Evolutionary conservation across 1,139 yeast genomes (phyloP).

Genomic region (Geotrichum candidum): DNA sequence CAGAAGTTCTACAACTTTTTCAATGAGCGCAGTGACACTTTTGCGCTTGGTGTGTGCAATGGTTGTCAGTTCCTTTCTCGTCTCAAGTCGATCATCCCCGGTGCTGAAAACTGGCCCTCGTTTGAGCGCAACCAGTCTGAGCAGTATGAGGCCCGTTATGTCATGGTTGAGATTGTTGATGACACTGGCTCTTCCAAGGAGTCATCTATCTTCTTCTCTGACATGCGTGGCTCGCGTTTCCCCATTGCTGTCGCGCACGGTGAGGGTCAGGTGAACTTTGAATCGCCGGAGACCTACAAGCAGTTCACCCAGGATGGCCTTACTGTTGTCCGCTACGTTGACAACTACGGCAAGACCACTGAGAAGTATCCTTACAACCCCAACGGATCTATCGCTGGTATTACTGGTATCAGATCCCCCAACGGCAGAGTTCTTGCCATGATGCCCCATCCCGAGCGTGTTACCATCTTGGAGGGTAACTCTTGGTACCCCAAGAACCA

Average conservation of each 20-base stretch:
- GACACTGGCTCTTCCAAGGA: conserved; percentile 38
- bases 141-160: conserved; percentile 94
- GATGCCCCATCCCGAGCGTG: conserved; percentile 99
- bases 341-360: conserved; percentile 82
- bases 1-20: conserved; percentile 73
- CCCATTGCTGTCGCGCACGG: conserved; percentile 99
- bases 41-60: conserved; percentile 98
- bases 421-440: conserved; percentile 94
- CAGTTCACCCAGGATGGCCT: conserved; percentile 45
- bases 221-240: conserved; percentile 85
- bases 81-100: conserved; percentile 84
- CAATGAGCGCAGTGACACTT: conserved; percentile 81
- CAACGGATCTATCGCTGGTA: conserved; percentile 90
- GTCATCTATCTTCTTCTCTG: conserved; percentile 71
- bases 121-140: conserved; percentile 89
- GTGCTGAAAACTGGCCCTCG: conserved; percentile 94
- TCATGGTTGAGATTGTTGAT: conserved; percentile 73
- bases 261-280: conserved; percentile 87
- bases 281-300: conserved; percentile 40
- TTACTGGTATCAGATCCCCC: conserved; percentile 84
- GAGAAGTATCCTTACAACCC: conserved; percentile 89
- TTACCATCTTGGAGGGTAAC: conserved; percentile 76
- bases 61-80: conserved; percentile 96
- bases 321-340: conserved; percentile 71
- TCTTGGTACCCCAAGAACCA: conserved; percentile 70